Percentiles rank a stretch among this genome's conserved stretches.
Evolutionary conservation across 352 stramenopile genomes (phyloP).

Genomic region (Lagenidium sp.): DNA sequence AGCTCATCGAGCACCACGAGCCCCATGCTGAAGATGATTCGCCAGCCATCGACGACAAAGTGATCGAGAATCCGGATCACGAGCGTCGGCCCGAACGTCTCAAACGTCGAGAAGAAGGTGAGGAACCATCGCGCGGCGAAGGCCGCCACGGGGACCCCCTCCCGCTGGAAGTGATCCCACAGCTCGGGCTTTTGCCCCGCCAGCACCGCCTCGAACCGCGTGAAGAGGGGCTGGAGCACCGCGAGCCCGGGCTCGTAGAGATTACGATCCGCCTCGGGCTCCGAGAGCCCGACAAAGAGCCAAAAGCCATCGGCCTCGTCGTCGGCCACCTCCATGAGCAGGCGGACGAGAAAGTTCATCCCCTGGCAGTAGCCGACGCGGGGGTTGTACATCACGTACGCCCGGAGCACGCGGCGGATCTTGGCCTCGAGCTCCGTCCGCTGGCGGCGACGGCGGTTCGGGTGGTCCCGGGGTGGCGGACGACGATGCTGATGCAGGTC

Average conservation of each 20-base stretch:
- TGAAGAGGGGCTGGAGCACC: conserved; percentile 53
- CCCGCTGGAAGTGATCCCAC: conserved; percentile 38
- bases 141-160: conserved; percentile 55
- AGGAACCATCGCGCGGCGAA: conserved; percentile 80
- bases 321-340: conserved; percentile 54
- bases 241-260: conserved; percentile 71
- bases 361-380: conserved; percentile 80
- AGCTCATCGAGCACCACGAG: conserved; percentile 74
- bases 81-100: conserved; percentile 58
- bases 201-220: conserved; percentile 56
- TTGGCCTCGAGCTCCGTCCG: conserved; percentile 35
- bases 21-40: conserved; percentile 70
- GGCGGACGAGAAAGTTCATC: conserved; percentile 79
- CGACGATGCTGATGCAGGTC: too few species aligned
- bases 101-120: conserved; percentile 78
- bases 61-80: conserved; percentile 67
- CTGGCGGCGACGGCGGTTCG: too few species aligned
- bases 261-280: conserved; percentile 62
- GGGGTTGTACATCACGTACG: conserved; percentile 77
- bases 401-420: conserved; percentile 66
- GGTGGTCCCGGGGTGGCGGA: too few species aligned
- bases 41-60: conserved; percentile 74
- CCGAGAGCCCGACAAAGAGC: conserved; percentile 70
- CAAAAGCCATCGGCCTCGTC: conserved; percentile 76
- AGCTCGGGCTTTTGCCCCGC: conserved; percentile 60